phyloP scores from a whole-genome alignment of 139 green algal species.

The Tetraselmis striata region DNA sequence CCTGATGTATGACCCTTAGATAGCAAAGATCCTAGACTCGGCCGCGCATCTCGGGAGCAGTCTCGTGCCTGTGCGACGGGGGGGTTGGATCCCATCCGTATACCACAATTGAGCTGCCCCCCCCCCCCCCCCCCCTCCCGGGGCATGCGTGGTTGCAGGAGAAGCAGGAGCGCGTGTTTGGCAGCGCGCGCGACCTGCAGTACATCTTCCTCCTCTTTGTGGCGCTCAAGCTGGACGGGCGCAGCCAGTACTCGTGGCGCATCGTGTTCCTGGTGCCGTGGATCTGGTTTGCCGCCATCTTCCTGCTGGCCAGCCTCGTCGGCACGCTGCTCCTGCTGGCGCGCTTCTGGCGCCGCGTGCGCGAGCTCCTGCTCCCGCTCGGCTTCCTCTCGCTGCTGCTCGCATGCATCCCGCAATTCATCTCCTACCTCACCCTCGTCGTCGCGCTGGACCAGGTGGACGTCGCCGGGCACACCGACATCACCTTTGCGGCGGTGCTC shows the following conservation, averaged over 20 bases:
- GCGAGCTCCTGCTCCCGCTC: conserved; percentile 38
- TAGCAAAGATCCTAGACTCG: no score
- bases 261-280: conserved; percentile 57
- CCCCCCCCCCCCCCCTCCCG: no score
- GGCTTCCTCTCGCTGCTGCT: conserved; percentile 41
- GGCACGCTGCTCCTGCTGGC: conserved; percentile 29
- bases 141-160: no score
- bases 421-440: conserved; percentile 35
- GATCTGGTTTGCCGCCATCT: conserved; percentile 47
- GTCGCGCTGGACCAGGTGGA: conserved; percentile 26
- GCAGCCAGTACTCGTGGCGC: conserved; percentile 37
- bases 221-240: conserved; percentile 40
- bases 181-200: conserved; percentile 36
- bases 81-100: no score
- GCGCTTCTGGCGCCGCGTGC: conserved; percentile 20
- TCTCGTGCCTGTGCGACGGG: no score
- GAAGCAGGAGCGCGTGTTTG: conserved; percentile 27
- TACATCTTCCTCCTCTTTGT: conserved; percentile 52
- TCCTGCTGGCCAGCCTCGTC: conserved; percentile 35
- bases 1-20: no score
- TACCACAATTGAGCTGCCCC: no score
- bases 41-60: no score
- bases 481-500: conserved; percentile 9
- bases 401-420: conserved; percentile 27
- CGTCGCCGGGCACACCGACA: conserved; percentile 8